Evolutionary conservation across 106 monocot species (phyloP), one percentile per base, ranked within the genome.

Genomic region (Agapanthus africanus): DNA sequence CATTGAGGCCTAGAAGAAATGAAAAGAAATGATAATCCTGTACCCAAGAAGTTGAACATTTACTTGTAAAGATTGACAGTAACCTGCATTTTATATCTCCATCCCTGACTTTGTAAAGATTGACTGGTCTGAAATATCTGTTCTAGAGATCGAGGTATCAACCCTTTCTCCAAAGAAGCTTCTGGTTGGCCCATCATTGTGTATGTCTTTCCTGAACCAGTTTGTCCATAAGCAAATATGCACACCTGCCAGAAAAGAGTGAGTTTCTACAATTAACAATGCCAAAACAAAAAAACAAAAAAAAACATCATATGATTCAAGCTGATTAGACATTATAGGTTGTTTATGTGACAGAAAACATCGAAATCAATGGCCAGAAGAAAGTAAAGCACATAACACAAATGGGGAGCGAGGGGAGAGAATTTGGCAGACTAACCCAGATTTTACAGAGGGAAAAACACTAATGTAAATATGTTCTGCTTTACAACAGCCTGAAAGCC

Each of bases 211-310:
- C 97, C 97, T 9, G 97, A 97, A 3, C 97, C 97, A 49, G 97
- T 97, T 76, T 97, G 97, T 0, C 97, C 97, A 69, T 97, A 97
- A 8, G 97, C 97, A 89, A 97, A 97, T 70, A 97, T 97, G 64
- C 97, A 97, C 8, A 97, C 92, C 97, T 97, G 67, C 7, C 40
- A 50, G 6, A 34, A 35, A 68, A 4, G 10, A 39, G 7, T 51
- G 2, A 42, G 28, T 10, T 3, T 14, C 13, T 30, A 28, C 6
- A 30, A 11, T 14, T 56, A 56, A 52, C 13, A 1, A 52, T 52
- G 52, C n/a, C n/a, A n/a, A n/a, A n/a, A n/a, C n/a, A n/a, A n/a
- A n/a, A n/a, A n/a, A n/a, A n/a, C n/a, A n/a, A n/a, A n/a, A n/a
- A n/a, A n/a, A n/a, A n/a, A n/a, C n/a, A n/a, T n/a, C n/a, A n/a